A percentile compares a stretch with the other conserved stretches of the same genome.
These are phyloP conservation scores for Ambrosia artemisiifolia DNA, from an alignment of 129 eudicot species.

Conservation along the genomic window DNA sequence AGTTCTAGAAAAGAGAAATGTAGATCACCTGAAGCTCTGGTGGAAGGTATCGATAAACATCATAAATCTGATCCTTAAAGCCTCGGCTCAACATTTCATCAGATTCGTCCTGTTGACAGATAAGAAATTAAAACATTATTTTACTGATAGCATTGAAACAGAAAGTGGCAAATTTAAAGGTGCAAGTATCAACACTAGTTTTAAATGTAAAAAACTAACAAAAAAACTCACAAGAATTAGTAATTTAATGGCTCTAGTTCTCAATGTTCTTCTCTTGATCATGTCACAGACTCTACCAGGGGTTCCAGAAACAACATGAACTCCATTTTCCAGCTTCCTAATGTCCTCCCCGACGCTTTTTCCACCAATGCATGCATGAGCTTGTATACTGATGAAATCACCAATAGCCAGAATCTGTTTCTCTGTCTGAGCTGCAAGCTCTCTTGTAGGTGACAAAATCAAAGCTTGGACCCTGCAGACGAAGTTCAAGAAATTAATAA, in stretches of 20 bases:
- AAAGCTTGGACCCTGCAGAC: slow-evolving; percentile 80
- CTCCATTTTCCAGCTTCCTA: slow-evolving; percentile 80
- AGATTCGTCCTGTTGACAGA: slow-evolving; percentile 69
- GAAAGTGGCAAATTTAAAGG: background rate
- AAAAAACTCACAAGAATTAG: slow-evolving; percentile 65
- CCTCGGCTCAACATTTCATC: slow-evolving; percentile 99
- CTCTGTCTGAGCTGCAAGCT: slow-evolving; percentile 92
- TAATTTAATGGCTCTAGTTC: slow-evolving; percentile 81
- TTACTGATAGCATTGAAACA: background rate
- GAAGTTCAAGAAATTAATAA: background rate
- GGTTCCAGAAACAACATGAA: slow-evolving; percentile 94
- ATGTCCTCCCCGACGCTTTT: slow-evolving; percentile 96
- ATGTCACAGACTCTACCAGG: slow-evolving; percentile 97
- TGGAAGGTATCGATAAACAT: slow-evolving; percentile 95
- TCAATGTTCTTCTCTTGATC: slow-evolving; percentile 86
- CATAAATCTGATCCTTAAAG: slow-evolving; percentile 97
- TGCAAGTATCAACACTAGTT: background rate
- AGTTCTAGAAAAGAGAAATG: background rate
- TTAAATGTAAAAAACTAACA: background rate
- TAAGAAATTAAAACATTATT: background rate
- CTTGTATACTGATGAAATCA: slow-evolving; percentile 68
- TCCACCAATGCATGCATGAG: slow-evolving; percentile 97
- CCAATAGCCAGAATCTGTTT: slow-evolving; percentile 77
- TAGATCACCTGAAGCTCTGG: slow-evolving; percentile 88
- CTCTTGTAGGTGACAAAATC: slow-evolving; percentile 93